Conservation (phyloP, 768 basidiomycete genomes). For the Lactarius akahatsu region DNA sequence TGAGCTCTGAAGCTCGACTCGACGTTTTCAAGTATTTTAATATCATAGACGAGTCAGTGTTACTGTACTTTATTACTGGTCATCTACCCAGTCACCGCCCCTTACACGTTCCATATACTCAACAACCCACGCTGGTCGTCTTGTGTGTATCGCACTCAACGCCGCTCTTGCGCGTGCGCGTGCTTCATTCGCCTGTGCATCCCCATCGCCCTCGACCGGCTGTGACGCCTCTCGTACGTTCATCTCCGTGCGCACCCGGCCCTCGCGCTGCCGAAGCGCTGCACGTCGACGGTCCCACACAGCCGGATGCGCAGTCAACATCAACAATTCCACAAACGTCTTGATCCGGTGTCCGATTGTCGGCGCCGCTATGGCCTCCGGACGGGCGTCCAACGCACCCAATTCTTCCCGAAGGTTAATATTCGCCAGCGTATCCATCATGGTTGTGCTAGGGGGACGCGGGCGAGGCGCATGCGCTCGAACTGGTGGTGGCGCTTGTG, state of each 20-base stretch:
- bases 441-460: constrained; percentile 3
- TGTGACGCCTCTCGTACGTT: constrained; percentile 3
- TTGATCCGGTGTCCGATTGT: constrained; percentile 20
- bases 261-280: constrained; percentile 26
- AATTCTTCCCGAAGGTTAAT: constrained; percentile 24
- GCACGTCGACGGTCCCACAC: constrained; percentile 30
- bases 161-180: constrained; percentile 2
- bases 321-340: constrained; percentile 23
- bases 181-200: constrained; percentile 7
- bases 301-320: constrained; percentile 28
- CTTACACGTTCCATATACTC: constrained; percentile 24
- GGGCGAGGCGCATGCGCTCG: constrained; percentile 4
- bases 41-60: background rate
- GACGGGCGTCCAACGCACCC: constrained; percentile 17
- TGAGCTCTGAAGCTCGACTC: background rate
- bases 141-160: background rate
- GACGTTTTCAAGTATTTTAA: background rate
- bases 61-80: constrained; percentile 9
- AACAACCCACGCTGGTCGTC: constrained; percentile 22
- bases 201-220: constrained; percentile 9
- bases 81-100: constrained; percentile 28
- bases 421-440: constrained; percentile 21
- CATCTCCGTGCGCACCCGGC: constrained; percentile 26
- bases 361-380: constrained; percentile 7
- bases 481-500: background rate